Evolutionary conservation across 768 basidiomycete species (phyloP).

Genomic region (Myochromella boudieri): DNA sequence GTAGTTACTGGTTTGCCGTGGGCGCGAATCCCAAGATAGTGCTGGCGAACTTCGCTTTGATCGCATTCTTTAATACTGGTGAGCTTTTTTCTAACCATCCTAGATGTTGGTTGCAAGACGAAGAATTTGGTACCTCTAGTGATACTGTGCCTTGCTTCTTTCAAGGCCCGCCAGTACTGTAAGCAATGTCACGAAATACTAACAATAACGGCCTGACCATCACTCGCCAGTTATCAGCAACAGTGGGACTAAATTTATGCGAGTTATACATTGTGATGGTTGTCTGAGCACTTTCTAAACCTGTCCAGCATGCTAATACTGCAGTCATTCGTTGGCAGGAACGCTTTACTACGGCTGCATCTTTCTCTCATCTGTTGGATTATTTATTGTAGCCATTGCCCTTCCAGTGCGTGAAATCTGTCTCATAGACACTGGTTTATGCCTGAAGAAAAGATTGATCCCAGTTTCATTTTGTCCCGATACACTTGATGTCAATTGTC

Average conservation of each 20-base stretch:
- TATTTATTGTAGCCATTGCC: not conserved
- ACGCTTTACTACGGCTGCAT: constrained; percentile 2
- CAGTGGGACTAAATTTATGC: not conserved
- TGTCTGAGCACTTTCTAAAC: not conserved
- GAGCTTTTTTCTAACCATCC: not conserved
- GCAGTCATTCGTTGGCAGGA: not conserved
- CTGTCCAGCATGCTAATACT: not conserved
- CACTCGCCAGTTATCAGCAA: not conserved
- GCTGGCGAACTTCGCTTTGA: not conserved
- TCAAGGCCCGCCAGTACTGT: constrained; percentile 5
- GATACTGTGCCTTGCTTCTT: not conserved
- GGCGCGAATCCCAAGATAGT: not conserved
- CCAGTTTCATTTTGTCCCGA: not conserved
- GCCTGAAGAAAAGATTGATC: not conserved
- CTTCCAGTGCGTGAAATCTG: not conserved
- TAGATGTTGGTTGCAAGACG: not conserved
- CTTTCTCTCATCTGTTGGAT: not conserved
- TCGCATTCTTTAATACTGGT: constrained; percentile 4
- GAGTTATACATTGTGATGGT: constrained; percentile 3
- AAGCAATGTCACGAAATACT: not conserved
- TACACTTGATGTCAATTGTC: not conserved
- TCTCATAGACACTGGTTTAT: not conserved
- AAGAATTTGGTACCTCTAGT: not conserved
- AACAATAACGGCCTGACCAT: not conserved
- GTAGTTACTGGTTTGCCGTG: not conserved